Evolutionary conservation across 1,284 basidiomycete species (phyloP).

Genomic region (Rhodotorula mucilaginosa): DNA sequence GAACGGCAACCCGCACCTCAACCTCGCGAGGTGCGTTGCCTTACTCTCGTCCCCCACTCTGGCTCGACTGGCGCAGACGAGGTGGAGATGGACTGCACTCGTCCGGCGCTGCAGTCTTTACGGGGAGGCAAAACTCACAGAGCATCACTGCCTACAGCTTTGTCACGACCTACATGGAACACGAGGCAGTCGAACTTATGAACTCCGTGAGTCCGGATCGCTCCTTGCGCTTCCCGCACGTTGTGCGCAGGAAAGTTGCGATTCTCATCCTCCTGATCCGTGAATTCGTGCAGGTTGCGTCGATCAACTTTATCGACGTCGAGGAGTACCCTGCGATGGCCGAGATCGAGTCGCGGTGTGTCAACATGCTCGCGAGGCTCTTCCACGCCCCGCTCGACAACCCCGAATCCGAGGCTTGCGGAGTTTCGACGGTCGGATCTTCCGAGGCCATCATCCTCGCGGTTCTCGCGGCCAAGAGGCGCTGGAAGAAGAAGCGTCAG

Average conservation of each 20-base stretch:
- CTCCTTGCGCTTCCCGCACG: neutral
- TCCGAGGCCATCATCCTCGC: constrained; percentile 49
- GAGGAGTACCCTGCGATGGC: constrained; percentile 46
- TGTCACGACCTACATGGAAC: constrained; percentile 42
- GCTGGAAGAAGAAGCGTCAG: constrained; percentile 46
- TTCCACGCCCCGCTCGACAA: constrained; percentile 49
- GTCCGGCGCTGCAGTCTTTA: no score
- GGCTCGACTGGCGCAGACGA: no score
- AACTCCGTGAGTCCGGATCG: no score
- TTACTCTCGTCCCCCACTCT: neutral
- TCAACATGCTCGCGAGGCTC: constrained; percentile 47
- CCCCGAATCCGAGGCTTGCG: constrained; percentile 38
- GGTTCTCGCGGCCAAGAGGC: constrained; percentile 47
- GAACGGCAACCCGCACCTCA: constrained; percentile 39
- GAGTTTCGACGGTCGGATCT: constrained; percentile 47
- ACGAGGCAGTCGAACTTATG: constrained; percentile 22
- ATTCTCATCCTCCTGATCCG: neutral
- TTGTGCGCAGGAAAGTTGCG: neutral
- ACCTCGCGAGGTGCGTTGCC: constrained; percentile 33
- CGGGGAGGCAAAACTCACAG: no score
- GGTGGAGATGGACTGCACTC: neutral
- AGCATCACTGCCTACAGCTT: neutral
- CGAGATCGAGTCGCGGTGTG: constrained; percentile 58
- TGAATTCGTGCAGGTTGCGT: constrained; percentile 40
- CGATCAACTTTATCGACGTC: constrained; percentile 46